Conservation (phyloP, 805 yeast genomes). For the Sugiyamaella marilandica region DNA sequence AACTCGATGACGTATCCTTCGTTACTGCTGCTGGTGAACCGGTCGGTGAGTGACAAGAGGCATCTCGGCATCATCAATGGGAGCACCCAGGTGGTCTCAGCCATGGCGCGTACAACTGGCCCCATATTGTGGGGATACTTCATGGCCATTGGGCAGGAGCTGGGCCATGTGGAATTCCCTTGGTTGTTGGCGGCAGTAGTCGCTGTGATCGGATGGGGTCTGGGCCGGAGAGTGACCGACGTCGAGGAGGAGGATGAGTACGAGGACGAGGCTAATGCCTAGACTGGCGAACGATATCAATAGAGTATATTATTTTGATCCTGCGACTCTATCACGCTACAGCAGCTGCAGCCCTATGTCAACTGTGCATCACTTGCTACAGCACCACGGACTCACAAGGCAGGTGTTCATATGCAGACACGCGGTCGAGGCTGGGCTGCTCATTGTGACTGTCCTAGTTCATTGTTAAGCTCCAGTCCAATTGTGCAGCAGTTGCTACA, state of each 20-base stretch:
- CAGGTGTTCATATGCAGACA: no score
- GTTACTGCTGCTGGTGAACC: conserved; percentile 48
- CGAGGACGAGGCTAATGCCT: conserved; percentile 3
- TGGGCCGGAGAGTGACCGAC: conserved; percentile 27
- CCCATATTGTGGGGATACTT: conserved; percentile 53
- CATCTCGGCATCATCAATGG: conserved; percentile 56
- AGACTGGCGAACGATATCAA: neutral
- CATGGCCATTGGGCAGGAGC: conserved; percentile 35
- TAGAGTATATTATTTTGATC: no score
- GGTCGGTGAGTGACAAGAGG: conserved; percentile 49
- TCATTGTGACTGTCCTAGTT: no score
- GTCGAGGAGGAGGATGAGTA: conserved; percentile 23
- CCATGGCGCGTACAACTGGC: conserved; percentile 53
- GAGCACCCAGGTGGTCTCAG: conserved; percentile 47
- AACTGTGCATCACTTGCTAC: no score
- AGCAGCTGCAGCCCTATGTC: no score
- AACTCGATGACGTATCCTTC: conserved; percentile 50
- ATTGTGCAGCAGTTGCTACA: no score
- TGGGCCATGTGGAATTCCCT: conserved; percentile 21
- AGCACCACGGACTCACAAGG: no score
- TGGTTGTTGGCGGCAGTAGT: conserved; percentile 18
- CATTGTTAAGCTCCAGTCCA: no score
- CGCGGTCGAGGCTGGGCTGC: no score
- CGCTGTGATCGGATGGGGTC: conserved; percentile 11
- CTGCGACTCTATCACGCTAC: no score